Evolutionary conservation across 306 rosid species (phyloP), one percentile per base, ranked within the genome.

Genomic region (Begonia masoniana): DNA sequence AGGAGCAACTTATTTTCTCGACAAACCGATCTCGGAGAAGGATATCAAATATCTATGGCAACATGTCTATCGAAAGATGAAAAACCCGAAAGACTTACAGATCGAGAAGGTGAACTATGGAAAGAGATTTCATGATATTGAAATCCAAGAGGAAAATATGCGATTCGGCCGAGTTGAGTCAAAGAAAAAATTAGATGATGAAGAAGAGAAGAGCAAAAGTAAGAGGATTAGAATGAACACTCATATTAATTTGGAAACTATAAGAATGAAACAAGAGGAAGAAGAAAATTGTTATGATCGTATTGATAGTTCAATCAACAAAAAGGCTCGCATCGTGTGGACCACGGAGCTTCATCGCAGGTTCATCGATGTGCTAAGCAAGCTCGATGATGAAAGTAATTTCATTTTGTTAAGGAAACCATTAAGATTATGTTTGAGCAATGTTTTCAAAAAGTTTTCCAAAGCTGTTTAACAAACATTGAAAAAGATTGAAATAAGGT

Each of bases 31-130:
- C 52, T 23, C 23, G 10, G 15, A 41, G 51, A 54, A 62, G 9
- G 73, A 77, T 65, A 70, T 79, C 35, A 72, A 70, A 74, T 52
- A 19, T 10, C 15, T 70, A 26, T 77, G 84, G 84, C 74, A 62
- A 46, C 67, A 79, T 0, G 63, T 46, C 43, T 74, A 59, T 54
- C 15, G 43, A 56, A 41, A 68, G 54, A 55, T 7, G 36, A 15
- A 15, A 35, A 10, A 35, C 14, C 16, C 35, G 35, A 26, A 26
- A 26, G 35, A 26, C 35, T 26, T 15, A 12, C 16, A 31, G 48
- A 46, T 15, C 4, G 15, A 26, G 10, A 48, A 31, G 16, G 15
- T 59, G 35, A 6, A 26, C 10, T 15, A 48, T 36, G 15, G 15
- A 41, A 42, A 60, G 56, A 52, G 23, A 46, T 64, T 19, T n/a